Evolutionary conservation across 495 filamentous ascomycete genomes (phyloP), one percentile per base, ranked within the genome.

Genomic region (Diplogelasinospora grovesii): DNA sequence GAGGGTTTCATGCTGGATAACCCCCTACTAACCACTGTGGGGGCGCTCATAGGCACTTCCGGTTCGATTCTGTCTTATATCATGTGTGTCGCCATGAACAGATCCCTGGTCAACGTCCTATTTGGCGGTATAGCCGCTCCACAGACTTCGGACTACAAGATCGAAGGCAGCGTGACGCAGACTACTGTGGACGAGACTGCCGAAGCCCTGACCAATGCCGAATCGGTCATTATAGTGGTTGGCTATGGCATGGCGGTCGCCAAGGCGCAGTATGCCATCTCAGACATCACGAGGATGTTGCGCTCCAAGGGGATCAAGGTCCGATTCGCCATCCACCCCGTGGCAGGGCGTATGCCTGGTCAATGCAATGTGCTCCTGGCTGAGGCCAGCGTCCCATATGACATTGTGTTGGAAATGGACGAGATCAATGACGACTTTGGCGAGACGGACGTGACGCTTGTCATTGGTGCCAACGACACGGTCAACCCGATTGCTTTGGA

Each of bases 1-100:
- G 85, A 90, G 57, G 85, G 85, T 9, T 74, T 90, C 43, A 90
- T 90, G 85, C 73, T 90, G n/a, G 77, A 87, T 48, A 89, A 88
- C 45, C 77, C 83, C 0, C 68, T 90, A 1, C 70, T 90, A 0
- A 88, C 83, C 0, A 84, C 82, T 3, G 79, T 90, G 8, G 85
- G 85, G 2, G 81, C 83, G 0, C 70, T 90, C 5, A 90, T 90
- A 29, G 85, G 85, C 26, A 84, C 87, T 6, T 82, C 77, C 22
- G 85, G 85, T 39, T 87, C 82, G 1, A 88, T 90, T 47, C 76
- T 90, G 7, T 86, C 82, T 0, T 86, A 87, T 57, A 85, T 89
- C 39, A 67, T 79, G 79, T 90, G 85, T 44, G 77, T 85, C 2
- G 84, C 83, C 5, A 90, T 90, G 85, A 90, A 90, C 46, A 71